Evolutionary conservation across 768 basidiomycete species (phyloP).

Genomic region (Suillus variegatus): DNA sequence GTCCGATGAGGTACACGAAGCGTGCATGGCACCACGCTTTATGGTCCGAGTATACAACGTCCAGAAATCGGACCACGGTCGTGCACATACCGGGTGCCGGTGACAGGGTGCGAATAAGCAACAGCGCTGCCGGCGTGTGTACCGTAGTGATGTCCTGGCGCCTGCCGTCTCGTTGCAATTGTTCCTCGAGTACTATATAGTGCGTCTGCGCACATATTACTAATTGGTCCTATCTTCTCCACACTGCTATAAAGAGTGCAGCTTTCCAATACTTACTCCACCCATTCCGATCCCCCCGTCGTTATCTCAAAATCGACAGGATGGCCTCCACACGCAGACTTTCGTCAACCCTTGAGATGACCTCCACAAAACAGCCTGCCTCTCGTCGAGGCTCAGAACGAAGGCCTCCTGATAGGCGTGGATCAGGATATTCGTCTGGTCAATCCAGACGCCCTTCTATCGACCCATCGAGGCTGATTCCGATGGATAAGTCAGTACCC

Average conservation of each 20-base stretch:
- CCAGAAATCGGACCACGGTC: neutral
- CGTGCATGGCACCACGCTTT: neutral
- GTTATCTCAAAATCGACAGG: conserved; percentile 15
- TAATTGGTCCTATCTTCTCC: conserved; percentile 10
- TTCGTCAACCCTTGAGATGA: conserved; percentile 33
- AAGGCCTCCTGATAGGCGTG: conserved; percentile 46
- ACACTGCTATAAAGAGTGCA: conserved; percentile 11
- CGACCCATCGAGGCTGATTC: conserved; percentile 73
- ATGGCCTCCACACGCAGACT: conserved; percentile 23
- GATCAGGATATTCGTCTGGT: conserved; percentile 45
- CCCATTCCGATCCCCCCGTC: neutral
- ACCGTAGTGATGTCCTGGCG: neutral
- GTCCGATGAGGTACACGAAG: conserved; percentile 1
- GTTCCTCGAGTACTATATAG: neutral
- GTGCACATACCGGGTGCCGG: neutral
- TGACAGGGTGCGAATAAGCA: conserved; percentile 3
- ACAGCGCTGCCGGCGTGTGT: neutral
- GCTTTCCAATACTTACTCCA: neutral
- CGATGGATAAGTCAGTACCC: conserved; percentile 71
- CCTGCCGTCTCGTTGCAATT: neutral
- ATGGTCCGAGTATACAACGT: neutral
- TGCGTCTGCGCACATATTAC: neutral
- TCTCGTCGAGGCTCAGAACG: conserved; percentile 49
- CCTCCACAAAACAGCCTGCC: conserved; percentile 29
- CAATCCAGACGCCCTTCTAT: conserved; percentile 71